These are phyloP conservation scores for Diaporthe nobilis DNA, from an alignment of 2,329 filamentous ascomycete species.

Conservation along the genomic window DNA sequence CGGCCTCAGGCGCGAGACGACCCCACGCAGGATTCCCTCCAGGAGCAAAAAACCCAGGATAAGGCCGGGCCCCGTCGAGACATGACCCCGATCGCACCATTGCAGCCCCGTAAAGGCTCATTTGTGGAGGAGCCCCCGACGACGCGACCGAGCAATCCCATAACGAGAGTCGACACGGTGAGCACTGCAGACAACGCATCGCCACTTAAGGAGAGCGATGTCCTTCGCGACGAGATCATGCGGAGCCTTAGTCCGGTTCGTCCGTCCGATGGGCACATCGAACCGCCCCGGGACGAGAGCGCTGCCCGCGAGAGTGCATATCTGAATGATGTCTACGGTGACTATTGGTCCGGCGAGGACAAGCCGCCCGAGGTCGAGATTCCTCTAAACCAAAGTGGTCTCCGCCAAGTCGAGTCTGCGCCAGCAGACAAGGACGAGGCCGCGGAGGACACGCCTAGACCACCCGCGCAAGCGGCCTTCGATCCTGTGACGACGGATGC, in stretches of 20 bases:
- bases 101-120: conserved; percentile 57
- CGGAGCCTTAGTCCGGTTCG: conserved; percentile 72
- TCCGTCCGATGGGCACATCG: conserved; percentile 42
- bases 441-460: not conserved
- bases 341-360: conserved; percentile 72
- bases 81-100: conserved; percentile 54
- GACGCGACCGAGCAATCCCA: conserved; percentile 53
- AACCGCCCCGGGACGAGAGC: conserved; percentile 32
- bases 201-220: conserved; percentile 78
- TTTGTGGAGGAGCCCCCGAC: conserved; percentile 48
- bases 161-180: conserved; percentile 60
- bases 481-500: not conserved
- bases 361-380: conserved; percentile 44
- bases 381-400: not conserved
- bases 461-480: not conserved
- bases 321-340: conserved; percentile 76
- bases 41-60: conserved; percentile 8
- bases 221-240: conserved; percentile 81
- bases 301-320: conserved; percentile 71
- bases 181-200: conserved; percentile 65
- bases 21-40: not conserved
- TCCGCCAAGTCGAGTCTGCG: not conserved
- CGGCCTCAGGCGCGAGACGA: not conserved
- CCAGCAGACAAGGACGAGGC: conserved; percentile 7
- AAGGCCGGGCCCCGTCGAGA: conserved; percentile 3